phyloP scores from a whole-genome alignment of 2,329 filamentous ascomycete species.

The Nemania serpens region DNA sequence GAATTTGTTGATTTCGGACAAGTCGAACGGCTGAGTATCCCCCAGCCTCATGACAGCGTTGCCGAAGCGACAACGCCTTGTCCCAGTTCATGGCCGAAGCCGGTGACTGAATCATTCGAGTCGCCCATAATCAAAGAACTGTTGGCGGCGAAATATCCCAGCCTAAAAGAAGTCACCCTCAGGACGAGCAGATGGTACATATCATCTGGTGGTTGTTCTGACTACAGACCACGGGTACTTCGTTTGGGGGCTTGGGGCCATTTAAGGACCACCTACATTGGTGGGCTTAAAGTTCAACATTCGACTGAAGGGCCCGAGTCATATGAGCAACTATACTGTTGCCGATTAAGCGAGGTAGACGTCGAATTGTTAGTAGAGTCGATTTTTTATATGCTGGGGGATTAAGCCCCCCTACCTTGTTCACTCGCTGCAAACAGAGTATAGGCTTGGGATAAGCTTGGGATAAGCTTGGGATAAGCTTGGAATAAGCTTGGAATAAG shows the following conservation, averaged over 20 bases:
- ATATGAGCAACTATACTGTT: neutral
- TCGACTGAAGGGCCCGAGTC: neutral
- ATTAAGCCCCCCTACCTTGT: too few relatives aligned
- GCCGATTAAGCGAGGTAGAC: neutral
- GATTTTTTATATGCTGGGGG: too few relatives aligned
- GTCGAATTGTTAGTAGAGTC: neutral
- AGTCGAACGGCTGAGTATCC: neutral
- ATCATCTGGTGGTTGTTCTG: neutral
- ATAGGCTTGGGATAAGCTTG: too few relatives aligned
- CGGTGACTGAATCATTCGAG: neutral
- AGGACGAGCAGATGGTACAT: neutral
- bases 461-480: too few relatives aligned
- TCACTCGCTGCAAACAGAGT: too few relatives aligned
- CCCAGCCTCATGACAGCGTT: neutral
- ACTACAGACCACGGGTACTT: too few relatives aligned
- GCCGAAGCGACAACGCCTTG: neutral
- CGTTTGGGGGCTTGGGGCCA: neutral
- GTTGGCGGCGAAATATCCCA: neutral
- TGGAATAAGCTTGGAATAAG: too few relatives aligned
- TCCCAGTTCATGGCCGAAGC: neutral
- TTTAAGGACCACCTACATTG: neutral
- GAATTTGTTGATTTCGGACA: neutral
- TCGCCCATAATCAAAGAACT: neutral
- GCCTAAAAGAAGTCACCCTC: neutral
- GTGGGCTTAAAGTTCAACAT: constrained; percentile 1